Conservation (phyloP, 495 filamentous ascomycete genomes). For the Aspergillus carlsbadensis region DNA sequence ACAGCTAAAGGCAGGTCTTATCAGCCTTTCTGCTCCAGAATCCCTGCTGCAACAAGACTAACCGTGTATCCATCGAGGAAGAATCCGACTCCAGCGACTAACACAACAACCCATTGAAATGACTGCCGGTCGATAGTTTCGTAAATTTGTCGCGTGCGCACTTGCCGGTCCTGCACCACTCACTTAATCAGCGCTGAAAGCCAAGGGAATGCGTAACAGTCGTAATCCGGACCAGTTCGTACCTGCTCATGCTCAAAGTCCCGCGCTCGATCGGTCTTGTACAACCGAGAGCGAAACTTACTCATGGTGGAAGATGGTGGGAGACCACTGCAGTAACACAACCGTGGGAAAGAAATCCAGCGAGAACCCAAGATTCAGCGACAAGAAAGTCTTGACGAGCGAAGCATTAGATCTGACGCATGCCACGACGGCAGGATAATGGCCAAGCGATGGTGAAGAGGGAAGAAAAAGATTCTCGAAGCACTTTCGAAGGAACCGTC, state of each 20-base stretch:
- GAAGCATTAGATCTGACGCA: conserved; percentile 4
- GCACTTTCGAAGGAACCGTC: background rate
- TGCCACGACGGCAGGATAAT: background rate
- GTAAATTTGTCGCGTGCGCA: conserved; percentile 49
- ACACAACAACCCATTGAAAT: conserved; percentile 49
- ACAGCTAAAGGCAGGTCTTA: conserved; percentile 36
- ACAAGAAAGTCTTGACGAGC: background rate
- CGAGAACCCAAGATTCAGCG: background rate
- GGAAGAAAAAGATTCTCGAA: background rate
- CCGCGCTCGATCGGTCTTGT: conserved; percentile 49
- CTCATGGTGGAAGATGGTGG: no score
- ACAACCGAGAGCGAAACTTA: conserved; percentile 40
- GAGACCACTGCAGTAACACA: no score
- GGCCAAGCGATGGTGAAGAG: conserved; percentile 1
- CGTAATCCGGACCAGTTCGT: background rate
- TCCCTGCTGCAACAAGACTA: conserved; percentile 6
- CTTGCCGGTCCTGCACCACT: conserved; percentile 40
- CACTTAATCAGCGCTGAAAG: no score
- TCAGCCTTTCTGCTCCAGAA: background rate
- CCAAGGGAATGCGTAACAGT: no score
- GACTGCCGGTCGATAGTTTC: conserved; percentile 49
- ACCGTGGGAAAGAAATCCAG: background rate
- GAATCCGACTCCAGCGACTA: conserved; percentile 66
- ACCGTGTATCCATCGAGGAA: conserved; percentile 71
- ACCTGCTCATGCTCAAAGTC: conserved; percentile 53